Conservation (phyloP, 2,329 filamentous ascomycete species). For the Aureobasidium sp. region DNA sequence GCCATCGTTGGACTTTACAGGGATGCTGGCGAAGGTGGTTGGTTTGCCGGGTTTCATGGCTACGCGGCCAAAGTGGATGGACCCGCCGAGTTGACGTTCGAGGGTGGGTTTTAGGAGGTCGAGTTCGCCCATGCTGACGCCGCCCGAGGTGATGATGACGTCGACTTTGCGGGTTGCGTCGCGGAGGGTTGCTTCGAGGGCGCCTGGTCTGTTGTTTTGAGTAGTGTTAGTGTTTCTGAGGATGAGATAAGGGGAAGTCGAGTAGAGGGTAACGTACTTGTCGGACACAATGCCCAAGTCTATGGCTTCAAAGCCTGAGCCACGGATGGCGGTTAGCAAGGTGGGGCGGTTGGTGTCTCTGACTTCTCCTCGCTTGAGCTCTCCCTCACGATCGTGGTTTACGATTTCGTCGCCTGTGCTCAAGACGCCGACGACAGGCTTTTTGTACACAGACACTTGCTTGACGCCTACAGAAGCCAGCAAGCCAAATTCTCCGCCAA, state of each 20-base stretch:
- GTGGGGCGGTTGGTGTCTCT: slow-evolving; percentile 89
- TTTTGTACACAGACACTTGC: slow-evolving; percentile 63
- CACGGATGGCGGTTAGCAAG: slow-evolving; percentile 65
- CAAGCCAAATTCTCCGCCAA: slow-evolving; percentile 85
- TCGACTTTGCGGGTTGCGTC: slow-evolving; percentile 66
- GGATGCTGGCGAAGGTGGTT: slow-evolving; percentile 88
- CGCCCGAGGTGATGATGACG: slow-evolving; percentile 82
- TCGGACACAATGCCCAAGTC: slow-evolving; percentile 83
- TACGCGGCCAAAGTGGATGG: slow-evolving; percentile 92
- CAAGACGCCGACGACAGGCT: slow-evolving; percentile 74
- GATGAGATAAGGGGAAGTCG: slow-evolving; percentile 17
- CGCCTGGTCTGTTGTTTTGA: slow-evolving; percentile 46
- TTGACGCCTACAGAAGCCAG: slow-evolving; percentile 74
- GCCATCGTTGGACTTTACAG: slow-evolving; percentile 47
- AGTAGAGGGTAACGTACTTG: slow-evolving; percentile 35
- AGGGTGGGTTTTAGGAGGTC: slow-evolving; percentile 95
- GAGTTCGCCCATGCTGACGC: slow-evolving; percentile 95
- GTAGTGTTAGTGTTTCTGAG: background rate
- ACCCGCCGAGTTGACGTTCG: slow-evolving; percentile 79
- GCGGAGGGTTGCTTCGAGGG: slow-evolving; percentile 69
- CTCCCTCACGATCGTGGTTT: slow-evolving; percentile 55
- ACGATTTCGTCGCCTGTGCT: slow-evolving; percentile 96
- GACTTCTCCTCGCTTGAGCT: slow-evolving; percentile 71
- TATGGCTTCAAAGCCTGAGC: slow-evolving; percentile 68
- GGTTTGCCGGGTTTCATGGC: slow-evolving; percentile 98